Evolutionary conservation across 441 rosid genomes (phyloP), one percentile per base, ranked within the genome.

Genomic region (Hura crepitans): DNA sequence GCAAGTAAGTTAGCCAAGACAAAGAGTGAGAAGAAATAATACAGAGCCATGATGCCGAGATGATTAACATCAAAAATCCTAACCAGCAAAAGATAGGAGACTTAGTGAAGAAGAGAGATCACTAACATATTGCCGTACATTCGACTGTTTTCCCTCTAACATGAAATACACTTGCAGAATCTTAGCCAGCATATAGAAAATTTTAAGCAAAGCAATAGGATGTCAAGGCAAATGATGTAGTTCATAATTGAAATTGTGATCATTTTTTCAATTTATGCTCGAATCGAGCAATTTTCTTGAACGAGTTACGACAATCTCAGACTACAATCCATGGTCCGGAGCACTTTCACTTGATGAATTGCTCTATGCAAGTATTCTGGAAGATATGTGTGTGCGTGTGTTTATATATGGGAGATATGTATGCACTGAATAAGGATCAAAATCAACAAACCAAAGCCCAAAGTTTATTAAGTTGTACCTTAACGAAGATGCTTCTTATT

Each of bases 1-100:
- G 86, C 87, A 51, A 92, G 92, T 74, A 89, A 78, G 82, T 18
- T 77, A 78, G 81, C 77, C 75, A 89, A 78, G 75, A 77, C 66
- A 42, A 86, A 74, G 58, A 77, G 72, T 33, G 67, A 74, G 58
- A 65, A 56, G 59, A 56, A 72, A 75, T 45, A 58, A 75, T 56
- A 60, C 73, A 63, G 47, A 61, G 39, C 67, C 63, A 51, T 39
- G 31, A 63, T 11, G 56, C 72, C 60, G 69, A 69, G 68, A 75
- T 62, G 75, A 72, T 70, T 37, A 68, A 61, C 37, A 71, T 72
- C 70, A 42, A 70, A 62, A 71, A 49, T 71, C 70, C 81, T 69
- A 74, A 78, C 74, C 80, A 78, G 62, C 33, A 54, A 57, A 78
- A 28, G 66, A 65, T 76, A 66, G 80, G 62, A 72, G 77, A 75